Base-by-base conservation (phyloP, 352 stramenopile species). In the Thalassiosira hispida region DNA sequence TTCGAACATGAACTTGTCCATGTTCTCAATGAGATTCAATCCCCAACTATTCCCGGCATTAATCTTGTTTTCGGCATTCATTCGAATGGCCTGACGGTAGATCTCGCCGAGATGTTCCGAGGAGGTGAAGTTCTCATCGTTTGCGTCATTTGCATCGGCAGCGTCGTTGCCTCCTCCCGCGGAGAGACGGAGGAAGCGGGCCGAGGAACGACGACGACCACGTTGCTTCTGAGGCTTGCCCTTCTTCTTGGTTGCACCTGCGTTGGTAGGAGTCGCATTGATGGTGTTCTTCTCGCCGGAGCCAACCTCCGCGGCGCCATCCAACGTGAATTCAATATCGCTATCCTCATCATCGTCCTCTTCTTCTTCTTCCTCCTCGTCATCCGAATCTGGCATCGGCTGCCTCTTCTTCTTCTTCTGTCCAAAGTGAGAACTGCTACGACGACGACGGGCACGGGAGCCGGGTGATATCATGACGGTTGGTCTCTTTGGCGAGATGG, bases 31-130 rank as follows among this genome's bases (percentile, higher is more conserved):
- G 60, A 99, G 78, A 63, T 97, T 91, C 59, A 98, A 89, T 53
- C 94, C 97, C 96, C 96, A 99, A 70, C 95, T 97, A 87, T 98
- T 98, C 70, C 97, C 96, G 38, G 96, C 94, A 79, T 98, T 99
- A 84, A 99, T 98, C 95, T 98, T 98, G 91, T 98, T 92, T 70
- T 93, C 83, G 1, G 87, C 87, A 79, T 92, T 93, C 85, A 94
- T 87, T 20, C 80, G 81, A 83, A 94, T 93, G 0, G 81, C 87
- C 46, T 88, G 80, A 42, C 81, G 62, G 73, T 94, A 94, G n/a
- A 94, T 83, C 72, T 94, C 86, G 42, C 84, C 84, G 25, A 91
- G 71, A 44, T 84, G 65, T 68, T 81, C 71, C 0, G 64, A 70
- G 25, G 42, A 67, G 31, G 73, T 62, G n/a, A 63, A 63, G n/a